Evolutionary conservation across 2,329 filamentous ascomycete genomes (phyloP), one percentile per base, ranked within the genome.

Genomic region (Cadophora sp.): DNA sequence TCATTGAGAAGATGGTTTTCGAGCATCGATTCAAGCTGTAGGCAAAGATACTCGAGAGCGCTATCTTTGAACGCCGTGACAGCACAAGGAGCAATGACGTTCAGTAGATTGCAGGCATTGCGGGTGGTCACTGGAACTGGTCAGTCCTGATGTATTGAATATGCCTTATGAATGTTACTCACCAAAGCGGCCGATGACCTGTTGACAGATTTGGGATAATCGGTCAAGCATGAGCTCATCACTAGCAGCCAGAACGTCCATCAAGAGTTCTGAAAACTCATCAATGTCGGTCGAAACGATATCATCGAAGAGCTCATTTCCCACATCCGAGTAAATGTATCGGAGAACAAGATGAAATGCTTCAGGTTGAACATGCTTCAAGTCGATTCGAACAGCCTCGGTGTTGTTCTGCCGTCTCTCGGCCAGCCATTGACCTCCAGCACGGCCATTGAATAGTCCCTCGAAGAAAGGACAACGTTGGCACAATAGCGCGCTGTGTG

Each of bases 201-300:
- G 89, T 77, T 99, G 96, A 77, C 96, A 98, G 33, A 96, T 89
- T 77, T 97, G 92, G 5, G 93, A 93, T 5, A 99, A 81, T 7
- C 94, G 87, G 76, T 97, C 94, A 56, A 99, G 85, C 94, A 99
- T 97, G 66, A 99, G 82, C 78, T 99, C 95, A 76, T 99, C 96
- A 14, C 94, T 93, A 62, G 93, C 90, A 65, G 89, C 89, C 85
- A 98, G 90, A 53, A 98, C 92, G 73, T 97, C 94, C 80, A 98
- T 86, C 9, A 97, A 85, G n/a, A 96, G 82, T 73, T 98, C 94
- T 4, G 94, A 88, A 70, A 97, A 94, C 55, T 94, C 91, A 71
- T 97, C 94, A 6, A 97, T 80, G 68, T 90, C 89, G 18, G 87
- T 81, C 43, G 87, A 85, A 18, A 91, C 85, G 5, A 96, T 85